Evolutionary conservation across 2,329 filamentous ascomycete genomes (phyloP), one percentile per base, ranked within the genome.

Genomic region (Epichloe gansuensis): DNA sequence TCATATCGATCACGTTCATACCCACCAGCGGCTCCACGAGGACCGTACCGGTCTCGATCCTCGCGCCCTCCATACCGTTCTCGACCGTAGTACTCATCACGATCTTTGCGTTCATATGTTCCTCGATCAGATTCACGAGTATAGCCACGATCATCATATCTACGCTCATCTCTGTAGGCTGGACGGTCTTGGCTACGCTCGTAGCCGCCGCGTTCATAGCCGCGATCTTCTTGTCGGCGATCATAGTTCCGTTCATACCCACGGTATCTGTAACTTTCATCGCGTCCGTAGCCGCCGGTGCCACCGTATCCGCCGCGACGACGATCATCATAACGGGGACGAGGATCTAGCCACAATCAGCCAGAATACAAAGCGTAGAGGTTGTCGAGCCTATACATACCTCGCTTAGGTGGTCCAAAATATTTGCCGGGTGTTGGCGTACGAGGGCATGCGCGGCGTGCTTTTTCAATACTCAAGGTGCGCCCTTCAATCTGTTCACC

Each of bases 391-490:
- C 59, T 50, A 9, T 36, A 45, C 85, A 75, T 74, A 93, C 90
- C 90, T 77, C 93, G 81, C 83, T 98, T 98, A 58, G 93, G 93
- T 56, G 93, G 93, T 50, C 93, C 93, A 66, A 96, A 97, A 79
- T 98, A 98, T 75, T 97, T 97, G 74, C 93, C 93, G 47, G 93
- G 93, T 53, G 93, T 98, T 38, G 93, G 93, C 53, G 91, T 97
- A 65, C 93, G 87, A 62, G 93, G 93, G 60, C 89, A 87, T 66
- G 88, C 87, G 70, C 93, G 89, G 64, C 93, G 89, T 64, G 93
- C 93, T 80, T 97, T 98, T 77, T 98, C 93, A 60, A 98, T 97
- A 78, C 90, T 96, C 63, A 98, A 74, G 56, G 90, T 96, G 62
- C 93, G 87, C 55, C 93, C 93, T 66, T 98, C 91, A 59, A 96